Percentiles rank a stretch among this genome's conserved stretches.
phyloP scores from a whole-genome alignment of 2,329 filamentous ascomycete genomes.

The Aphanocladium album region DNA sequence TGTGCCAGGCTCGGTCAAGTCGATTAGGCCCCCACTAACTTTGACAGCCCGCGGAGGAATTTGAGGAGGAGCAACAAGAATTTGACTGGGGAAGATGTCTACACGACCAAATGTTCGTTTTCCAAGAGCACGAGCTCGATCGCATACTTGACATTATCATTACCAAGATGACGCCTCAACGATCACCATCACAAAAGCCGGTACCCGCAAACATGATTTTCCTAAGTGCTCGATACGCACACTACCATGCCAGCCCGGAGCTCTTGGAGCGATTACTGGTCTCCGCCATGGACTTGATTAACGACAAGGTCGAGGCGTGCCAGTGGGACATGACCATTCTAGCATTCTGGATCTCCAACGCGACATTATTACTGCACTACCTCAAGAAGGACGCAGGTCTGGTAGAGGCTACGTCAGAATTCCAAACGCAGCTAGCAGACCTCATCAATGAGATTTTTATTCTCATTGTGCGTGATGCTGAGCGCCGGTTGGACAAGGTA shows the following conservation, averaged over 20 bases:
- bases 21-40: slow-evolving; percentile 21
- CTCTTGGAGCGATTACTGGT: slow-evolving; percentile 75
- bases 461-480: slow-evolving; percentile 91
- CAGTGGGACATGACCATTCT: slow-evolving; percentile 99
- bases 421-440: slow-evolving; percentile 89
- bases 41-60: slow-evolving; percentile 63
- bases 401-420: slow-evolving; percentile 74
- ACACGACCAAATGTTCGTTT: slow-evolving; percentile 99
- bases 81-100: slow-evolving; percentile 94
- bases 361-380: slow-evolving; percentile 90
- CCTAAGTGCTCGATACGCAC: slow-evolving; percentile 88
- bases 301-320: slow-evolving; percentile 87
- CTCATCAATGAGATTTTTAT: slow-evolving; percentile 98
- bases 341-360: slow-evolving; percentile 98
- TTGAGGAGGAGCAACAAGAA: slow-evolving; percentile 84
- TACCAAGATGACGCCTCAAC: slow-evolving; percentile 94
- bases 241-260: slow-evolving; percentile 88
- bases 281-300: slow-evolving; percentile 92
- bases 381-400: slow-evolving; percentile 88
- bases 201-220: slow-evolving; percentile 97
- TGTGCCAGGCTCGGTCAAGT: slow-evolving; percentile 20
- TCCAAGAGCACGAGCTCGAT: slow-evolving; percentile 89
- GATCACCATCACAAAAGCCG: slow-evolving; percentile 94
- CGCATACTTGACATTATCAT: slow-evolving; percentile 93
- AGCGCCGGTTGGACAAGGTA: slow-evolving; percentile 92